Conservation (phyloP, 164 flowering plant species). For the Piper longum region DNA sequence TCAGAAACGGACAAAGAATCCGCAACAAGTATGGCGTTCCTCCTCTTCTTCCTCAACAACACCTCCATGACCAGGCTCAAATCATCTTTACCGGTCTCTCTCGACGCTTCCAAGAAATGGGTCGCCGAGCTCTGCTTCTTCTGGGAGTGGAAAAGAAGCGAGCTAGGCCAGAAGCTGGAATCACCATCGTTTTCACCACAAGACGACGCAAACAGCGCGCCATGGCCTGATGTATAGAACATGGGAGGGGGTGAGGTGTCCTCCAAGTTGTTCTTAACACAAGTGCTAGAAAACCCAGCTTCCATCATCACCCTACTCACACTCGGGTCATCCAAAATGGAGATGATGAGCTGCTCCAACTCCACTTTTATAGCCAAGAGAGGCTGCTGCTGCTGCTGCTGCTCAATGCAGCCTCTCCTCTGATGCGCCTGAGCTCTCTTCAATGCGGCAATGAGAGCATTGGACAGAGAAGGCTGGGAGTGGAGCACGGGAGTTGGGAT, state of each 20-base stretch:
- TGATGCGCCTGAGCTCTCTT: slow-evolving; percentile 92
- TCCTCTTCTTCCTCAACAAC: slow-evolving; percentile 39
- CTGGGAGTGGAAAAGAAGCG: slow-evolving; percentile 31
- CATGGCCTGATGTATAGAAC: slow-evolving; percentile 20
- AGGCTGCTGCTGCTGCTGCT: slow-evolving; percentile 41
- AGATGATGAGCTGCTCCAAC: slow-evolving; percentile 75
- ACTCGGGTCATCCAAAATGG: slow-evolving; percentile 88
- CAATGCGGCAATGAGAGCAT: slow-evolving; percentile 85
- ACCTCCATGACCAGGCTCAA: slow-evolving; percentile 51
- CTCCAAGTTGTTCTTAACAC: slow-evolving; percentile 58
- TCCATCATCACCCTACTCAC: slow-evolving; percentile 96
- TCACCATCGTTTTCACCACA: slow-evolving; percentile 22
- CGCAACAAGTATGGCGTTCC: slow-evolving; percentile 57
- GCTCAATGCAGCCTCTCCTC: slow-evolving; percentile 66
- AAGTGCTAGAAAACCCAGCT: slow-evolving; percentile 83
- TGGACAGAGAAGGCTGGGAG: slow-evolving; percentile 63
- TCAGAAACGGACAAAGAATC: slow-evolving; percentile 36
- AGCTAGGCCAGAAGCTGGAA: slow-evolving; percentile 42
- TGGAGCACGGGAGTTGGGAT: slow-evolving; percentile 42
- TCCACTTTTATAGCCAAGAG: slow-evolving; percentile 61
- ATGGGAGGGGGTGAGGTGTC: slow-evolving; percentile 44
- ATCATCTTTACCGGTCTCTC: slow-evolving; percentile 26
- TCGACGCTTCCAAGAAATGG: slow-evolving; percentile 8
- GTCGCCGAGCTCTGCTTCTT: slow-evolving; percentile 15
- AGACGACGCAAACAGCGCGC: slow-evolving; percentile 33